Evolutionary conservation across 1,284 basidiomycete genomes (phyloP), one percentile per base, ranked within the genome.

Genomic region (Heterobasidion irregulare): DNA sequence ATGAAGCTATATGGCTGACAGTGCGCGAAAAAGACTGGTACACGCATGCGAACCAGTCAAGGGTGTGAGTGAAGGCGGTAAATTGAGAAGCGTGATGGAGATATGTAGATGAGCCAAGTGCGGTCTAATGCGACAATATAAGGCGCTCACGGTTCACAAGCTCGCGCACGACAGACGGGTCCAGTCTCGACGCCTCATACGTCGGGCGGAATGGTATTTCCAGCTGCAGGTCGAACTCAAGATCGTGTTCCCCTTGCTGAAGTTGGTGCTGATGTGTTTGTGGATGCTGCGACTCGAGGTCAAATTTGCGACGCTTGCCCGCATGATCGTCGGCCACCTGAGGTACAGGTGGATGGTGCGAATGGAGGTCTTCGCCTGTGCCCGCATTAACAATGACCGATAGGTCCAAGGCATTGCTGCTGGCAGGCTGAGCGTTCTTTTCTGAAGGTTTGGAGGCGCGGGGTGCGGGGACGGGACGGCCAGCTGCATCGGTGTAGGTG

Each of bases 401-500:
- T 26, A 26, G 26, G 26, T 26, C 26, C 26, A 26, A 26, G 26
- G 26, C 26, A 26, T 26, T 26, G 26, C 26, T 26, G 26, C 26
- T 26, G 26, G 26, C 26, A 26, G 26, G 6, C 26, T 26, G 26
- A 26, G 26, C 26, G 26, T 26, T 26, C 26, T 26, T 26, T 26
- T 26, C 26, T 26, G 26, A 6, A 26, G 26, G 26, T 26, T 26
- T 26, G 26, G 26, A 26, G 26, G 26, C 26, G 26, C 78, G 74
- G 49, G 86, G 89, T 9, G 86, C 86, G 36, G 88, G 83, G 8
- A 91, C 89, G 15, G 82, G 76, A 47, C 85, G 83, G 35, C 88
- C 89, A 44, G 82, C 77, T n/a, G 85, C 75, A 62, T 91, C 88
- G 7, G 87, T 90, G 66, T 91, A 91, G 1, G 83, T 82, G 68